A percentile compares a stretch with the other conserved stretches of the same genome.
Evolutionary conservation across 768 basidiomycete species (phyloP).

Genomic region (Myochromella boudieri): DNA sequence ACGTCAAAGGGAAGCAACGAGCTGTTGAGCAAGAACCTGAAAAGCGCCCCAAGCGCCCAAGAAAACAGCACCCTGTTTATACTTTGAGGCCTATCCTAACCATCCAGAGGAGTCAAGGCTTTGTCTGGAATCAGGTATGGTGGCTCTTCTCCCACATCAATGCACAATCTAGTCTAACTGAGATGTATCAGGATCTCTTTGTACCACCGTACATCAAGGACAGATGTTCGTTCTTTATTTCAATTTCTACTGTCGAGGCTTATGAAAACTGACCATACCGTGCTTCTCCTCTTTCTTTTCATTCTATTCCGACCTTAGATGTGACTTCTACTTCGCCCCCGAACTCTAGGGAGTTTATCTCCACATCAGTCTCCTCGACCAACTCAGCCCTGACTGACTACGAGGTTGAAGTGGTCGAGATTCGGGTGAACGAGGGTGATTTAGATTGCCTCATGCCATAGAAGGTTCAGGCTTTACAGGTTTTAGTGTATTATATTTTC

Average conservation of each 20-base stretch:
- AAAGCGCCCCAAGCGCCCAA: slow-evolving; percentile 43
- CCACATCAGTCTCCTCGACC: slow-evolving; percentile 66
- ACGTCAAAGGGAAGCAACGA: slow-evolving; percentile 80
- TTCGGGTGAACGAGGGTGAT: slow-evolving; percentile 78
- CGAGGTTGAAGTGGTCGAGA: slow-evolving; percentile 87
- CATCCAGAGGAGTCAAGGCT: slow-evolving; percentile 84
- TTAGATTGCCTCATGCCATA: slow-evolving; percentile 74
- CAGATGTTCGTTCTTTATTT: slow-evolving; percentile 62
- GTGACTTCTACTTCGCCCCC: slow-evolving; percentile 84
- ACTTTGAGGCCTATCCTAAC: slow-evolving; percentile 81
- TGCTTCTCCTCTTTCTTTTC: slow-evolving; percentile 8
- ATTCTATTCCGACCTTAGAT: slow-evolving; percentile 41
- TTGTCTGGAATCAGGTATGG: slow-evolving; percentile 88
- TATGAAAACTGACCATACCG: slow-evolving; percentile 19
- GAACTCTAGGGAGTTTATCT: slow-evolving; percentile 62
- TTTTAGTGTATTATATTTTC: too few species aligned
- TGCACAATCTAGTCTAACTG: slow-evolving; percentile 3
- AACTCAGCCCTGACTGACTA: slow-evolving; percentile 71
- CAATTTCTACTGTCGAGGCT: slow-evolving; percentile 15
- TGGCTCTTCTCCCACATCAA: not conserved
- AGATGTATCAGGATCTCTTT: slow-evolving; percentile 64
- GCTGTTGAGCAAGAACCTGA: slow-evolving; percentile 69
- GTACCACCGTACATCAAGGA: slow-evolving; percentile 90
- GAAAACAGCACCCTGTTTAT: slow-evolving; percentile 56
- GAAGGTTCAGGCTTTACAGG: too few species aligned